phyloP scores from a whole-genome alignment of 129 eudicot species.

The Ambrosia trifida region DNA sequence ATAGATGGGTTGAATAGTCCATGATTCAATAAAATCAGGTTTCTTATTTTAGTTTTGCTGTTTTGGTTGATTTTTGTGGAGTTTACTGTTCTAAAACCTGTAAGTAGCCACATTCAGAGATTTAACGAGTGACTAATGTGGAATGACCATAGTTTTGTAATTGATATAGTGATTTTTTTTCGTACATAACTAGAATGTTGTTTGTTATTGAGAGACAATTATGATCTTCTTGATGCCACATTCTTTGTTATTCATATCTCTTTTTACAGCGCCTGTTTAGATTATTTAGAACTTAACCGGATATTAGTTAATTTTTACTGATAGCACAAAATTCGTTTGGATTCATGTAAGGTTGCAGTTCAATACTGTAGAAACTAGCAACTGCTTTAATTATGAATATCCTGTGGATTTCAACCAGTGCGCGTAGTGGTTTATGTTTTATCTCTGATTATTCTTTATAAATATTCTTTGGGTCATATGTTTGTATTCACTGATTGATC shows the following conservation, averaged over 20 bases:
- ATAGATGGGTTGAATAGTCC: too few species aligned
- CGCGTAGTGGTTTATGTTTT: slow-evolving; percentile 3
- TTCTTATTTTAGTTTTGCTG: too few species aligned
- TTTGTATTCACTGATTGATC: neutral
- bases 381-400: neutral
- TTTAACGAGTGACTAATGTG: too few species aligned
- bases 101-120: too few species aligned
- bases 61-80: too few species aligned
- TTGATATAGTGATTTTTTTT: too few species aligned
- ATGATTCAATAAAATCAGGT: too few species aligned
- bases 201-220: too few species aligned
- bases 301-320: neutral
- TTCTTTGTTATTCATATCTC: neutral
- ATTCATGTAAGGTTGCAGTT: slow-evolving; percentile 11
- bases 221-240: neutral
- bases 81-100: too few species aligned
- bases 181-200: too few species aligned
- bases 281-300: neutral
- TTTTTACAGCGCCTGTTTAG: neutral
- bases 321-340: neutral
- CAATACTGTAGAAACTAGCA: neutral
- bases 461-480: slow-evolving; percentile 2
- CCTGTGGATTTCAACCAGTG: neutral
- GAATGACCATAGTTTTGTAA: too few species aligned
- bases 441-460: neutral